A percentile compares a stretch with the other conserved stretches of the same genome.
phyloP scores from a whole-genome alignment of 1,139 yeast genomes.

The Yamadazyma pseudoaaseri region DNA sequence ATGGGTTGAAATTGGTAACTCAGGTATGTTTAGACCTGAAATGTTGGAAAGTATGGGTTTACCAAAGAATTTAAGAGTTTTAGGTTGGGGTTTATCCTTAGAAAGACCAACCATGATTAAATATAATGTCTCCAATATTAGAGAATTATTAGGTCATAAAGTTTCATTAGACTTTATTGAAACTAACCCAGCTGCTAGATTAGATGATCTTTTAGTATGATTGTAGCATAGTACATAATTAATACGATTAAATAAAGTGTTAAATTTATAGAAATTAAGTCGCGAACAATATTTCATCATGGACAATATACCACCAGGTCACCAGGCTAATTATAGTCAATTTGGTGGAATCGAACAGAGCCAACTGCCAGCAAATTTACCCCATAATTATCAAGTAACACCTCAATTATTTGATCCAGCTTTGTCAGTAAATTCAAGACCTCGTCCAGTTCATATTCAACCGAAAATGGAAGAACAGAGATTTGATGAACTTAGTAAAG shows the following conservation, averaged over 20 bases:
- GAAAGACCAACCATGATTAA: slow-evolving; percentile 99
- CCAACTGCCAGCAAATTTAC: too few relatives aligned
- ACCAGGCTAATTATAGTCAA: too few relatives aligned
- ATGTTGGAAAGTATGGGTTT: slow-evolving; percentile 98
- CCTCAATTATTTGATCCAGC: too few relatives aligned
- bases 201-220: slow-evolving; percentile 57
- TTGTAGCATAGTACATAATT: slow-evolving; percentile 4
- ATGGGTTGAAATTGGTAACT: slow-evolving; percentile 99
- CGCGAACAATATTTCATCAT: too few relatives aligned
- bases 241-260: too few relatives aligned
- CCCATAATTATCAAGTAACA: too few relatives aligned
- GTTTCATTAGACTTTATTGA: slow-evolving; percentile 92
- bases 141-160: slow-evolving; percentile 94
- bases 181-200: slow-evolving; percentile 95
- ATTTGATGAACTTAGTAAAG: not conserved
- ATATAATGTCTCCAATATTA: slow-evolving; percentile 90
- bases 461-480: slow-evolving; percentile 9
- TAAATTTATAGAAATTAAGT: too few relatives aligned
- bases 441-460: not conserved
- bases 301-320: too few relatives aligned
- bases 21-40: slow-evolving; percentile 99
- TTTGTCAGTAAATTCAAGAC: too few relatives aligned
- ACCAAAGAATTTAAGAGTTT: slow-evolving; percentile 89
- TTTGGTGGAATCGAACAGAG: too few relatives aligned
- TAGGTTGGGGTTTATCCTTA: slow-evolving; percentile 96